Percentiles rank a stretch among this genome's conserved stretches.
These are phyloP conservation scores for Penicillium nucicola DNA, from an alignment of 495 filamentous ascomycete species.

Conservation along the genomic window DNA sequence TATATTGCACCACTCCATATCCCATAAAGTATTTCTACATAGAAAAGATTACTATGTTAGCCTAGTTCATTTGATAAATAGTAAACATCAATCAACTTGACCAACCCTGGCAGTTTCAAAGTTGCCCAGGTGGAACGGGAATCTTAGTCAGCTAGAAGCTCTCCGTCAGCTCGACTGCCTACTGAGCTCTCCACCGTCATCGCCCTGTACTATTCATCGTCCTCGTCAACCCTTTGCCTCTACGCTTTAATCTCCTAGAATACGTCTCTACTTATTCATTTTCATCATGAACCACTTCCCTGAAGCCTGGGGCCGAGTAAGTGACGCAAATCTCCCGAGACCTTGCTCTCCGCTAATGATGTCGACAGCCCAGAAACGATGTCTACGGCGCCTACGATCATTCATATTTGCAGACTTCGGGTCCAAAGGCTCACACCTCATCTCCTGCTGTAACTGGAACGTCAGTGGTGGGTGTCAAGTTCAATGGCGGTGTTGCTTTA, in stretches of 20 bases:
- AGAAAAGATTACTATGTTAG: no score
- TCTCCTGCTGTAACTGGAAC: slow-evolving; percentile 92
- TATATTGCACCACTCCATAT: no score
- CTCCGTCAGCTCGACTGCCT: slow-evolving; percentile 45
- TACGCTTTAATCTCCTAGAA: neutral
- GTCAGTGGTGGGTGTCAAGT: slow-evolving; percentile 90
- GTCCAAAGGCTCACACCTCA: slow-evolving; percentile 82
- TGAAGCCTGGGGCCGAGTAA: slow-evolving; percentile 94
- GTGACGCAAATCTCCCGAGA: slow-evolving; percentile 30
- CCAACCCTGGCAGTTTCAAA: no score
- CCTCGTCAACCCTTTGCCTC: slow-evolving; percentile 2
- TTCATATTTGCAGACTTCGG: slow-evolving; percentile 70
- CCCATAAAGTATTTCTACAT: no score
- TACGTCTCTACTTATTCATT: neutral
- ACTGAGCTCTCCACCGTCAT: slow-evolving; percentile 27
- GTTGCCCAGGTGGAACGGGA: no score
- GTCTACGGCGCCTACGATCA: slow-evolving; percentile 89
- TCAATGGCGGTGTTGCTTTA: slow-evolving; percentile 92
- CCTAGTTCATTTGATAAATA: no score
- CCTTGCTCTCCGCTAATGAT: slow-evolving; percentile 27
- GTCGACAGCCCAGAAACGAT: slow-evolving; percentile 81
- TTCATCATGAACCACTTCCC: slow-evolving; percentile 87
- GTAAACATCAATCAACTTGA: no score
- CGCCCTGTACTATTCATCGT: slow-evolving; percentile 15
- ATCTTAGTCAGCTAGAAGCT: slow-evolving; percentile 26